Base-by-base conservation (phyloP, 352 stramenopile species). In the Saprolegnia parasitica region DNA sequence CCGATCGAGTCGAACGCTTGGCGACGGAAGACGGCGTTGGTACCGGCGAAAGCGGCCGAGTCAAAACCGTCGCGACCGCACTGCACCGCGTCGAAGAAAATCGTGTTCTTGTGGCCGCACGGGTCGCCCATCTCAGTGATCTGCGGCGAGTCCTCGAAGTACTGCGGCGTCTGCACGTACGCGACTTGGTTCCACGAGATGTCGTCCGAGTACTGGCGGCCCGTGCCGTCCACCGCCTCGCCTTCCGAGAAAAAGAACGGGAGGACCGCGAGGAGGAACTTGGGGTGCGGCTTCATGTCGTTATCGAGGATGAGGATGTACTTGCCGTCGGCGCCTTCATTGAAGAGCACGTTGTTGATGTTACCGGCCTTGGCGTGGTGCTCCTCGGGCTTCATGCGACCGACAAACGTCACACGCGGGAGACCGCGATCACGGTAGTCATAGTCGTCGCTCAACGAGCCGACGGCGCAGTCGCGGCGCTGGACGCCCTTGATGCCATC, bases 351-450 rank as follows among this genome's bases (percentile, higher is more conserved):
- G 68, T 96, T 96, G 82, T 96, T 96, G 71, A 96, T 94, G 83
- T 96, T 96, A 78, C 89, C 89, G 57, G 89, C 89, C 78, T 96
- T 96, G 32, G 87, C 94, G 81, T 96, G 86, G 70, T 96, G 89
- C 65, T 79, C 83, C 68, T 92, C 84, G 0, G 87, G 87, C 67
- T 96, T 96, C 84, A 96, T 49, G 58, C 87, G 86, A 73, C 87
- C 87, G 50, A 94, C 79, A 56, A 94, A 96, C 4, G 86, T 93
- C 68, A 96, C 86, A 73, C 82, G 84, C 35, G 87, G 84, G 26
- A 93, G 88, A 45, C 87, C 87, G 73, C 82, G 84, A 75, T 96
- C 83, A 84, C 87, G 86, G 82, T 96, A 96, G 73, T 96, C 87
- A 67, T 96, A 93, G 77, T 94, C 87, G n/a, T 95, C 87, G 16